phyloP scores from a whole-genome alignment of 2,329 filamentous ascomycete genomes.

The Nannizziopsis barbatae region DNA sequence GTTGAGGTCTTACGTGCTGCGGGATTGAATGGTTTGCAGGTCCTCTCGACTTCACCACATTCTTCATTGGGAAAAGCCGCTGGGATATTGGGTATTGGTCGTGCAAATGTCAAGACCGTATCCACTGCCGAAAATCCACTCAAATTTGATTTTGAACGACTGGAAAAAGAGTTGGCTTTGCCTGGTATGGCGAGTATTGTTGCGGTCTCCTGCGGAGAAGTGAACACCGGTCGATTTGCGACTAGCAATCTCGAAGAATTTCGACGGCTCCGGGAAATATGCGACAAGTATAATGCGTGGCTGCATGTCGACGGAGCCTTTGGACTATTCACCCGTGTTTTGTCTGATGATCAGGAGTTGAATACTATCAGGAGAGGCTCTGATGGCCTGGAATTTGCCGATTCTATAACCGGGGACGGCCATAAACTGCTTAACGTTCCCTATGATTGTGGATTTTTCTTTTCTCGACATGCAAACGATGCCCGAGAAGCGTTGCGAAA shows the following conservation, averaged over 20 bases:
- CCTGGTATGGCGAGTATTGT: conserved; percentile 58
- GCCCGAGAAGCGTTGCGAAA: conserved; percentile 63
- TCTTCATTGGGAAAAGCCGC: conserved; percentile 78
- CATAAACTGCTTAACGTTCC: conserved; percentile 94
- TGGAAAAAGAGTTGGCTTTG: conserved; percentile 50
- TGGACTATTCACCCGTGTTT: conserved; percentile 63
- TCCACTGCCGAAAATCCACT: conserved; percentile 46
- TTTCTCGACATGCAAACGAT: conserved; percentile 53
- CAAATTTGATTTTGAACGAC: conserved; percentile 53
- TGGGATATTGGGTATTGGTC: conserved; percentile 66
- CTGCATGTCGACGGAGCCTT: conserved; percentile 88
- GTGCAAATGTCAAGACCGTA: conserved; percentile 55
- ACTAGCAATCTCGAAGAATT: conserved; percentile 49
- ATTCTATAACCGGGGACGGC: conserved; percentile 75
- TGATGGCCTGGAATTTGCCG: conserved; percentile 64
- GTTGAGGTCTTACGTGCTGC: conserved; percentile 53
- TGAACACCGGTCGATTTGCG: conserved; percentile 79
- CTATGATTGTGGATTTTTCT: conserved; percentile 86
- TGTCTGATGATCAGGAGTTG: conserved; percentile 49
- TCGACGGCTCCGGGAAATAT: conserved; percentile 52
- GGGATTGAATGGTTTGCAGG: conserved; percentile 56
- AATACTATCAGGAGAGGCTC: conserved; percentile 39
- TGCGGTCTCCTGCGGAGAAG: conserved; percentile 72
- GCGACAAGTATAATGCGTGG: conserved; percentile 67
- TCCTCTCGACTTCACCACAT: conserved; percentile 72